Evolutionary conservation across 2,329 filamentous ascomycete genomes (phyloP).

Genomic region (Tolypocladium sp.): DNA sequence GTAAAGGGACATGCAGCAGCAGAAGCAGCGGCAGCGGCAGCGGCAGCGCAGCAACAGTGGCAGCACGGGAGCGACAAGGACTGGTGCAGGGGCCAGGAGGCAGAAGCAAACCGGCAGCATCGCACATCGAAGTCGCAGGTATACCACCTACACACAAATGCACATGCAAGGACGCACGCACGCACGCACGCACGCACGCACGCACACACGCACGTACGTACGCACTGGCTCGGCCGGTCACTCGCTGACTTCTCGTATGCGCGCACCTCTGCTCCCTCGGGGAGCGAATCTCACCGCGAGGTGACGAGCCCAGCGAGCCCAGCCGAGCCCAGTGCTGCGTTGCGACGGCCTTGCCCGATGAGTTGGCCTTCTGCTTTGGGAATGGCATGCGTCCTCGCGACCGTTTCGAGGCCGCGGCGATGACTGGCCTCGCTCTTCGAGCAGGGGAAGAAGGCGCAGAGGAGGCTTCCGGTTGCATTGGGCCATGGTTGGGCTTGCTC

Average conservation of each 20-base stretch:
- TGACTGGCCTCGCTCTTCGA: not conserved
- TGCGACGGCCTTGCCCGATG: not conserved
- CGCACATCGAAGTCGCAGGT: not conserved
- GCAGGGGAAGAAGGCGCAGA: not conserved
- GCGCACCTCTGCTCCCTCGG: not conserved
- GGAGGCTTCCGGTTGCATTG: not conserved
- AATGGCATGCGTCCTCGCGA: not conserved
- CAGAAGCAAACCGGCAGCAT: not conserved
- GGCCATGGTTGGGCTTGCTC: not conserved
- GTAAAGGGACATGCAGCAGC: not conserved
- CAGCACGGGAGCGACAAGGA: not conserved
- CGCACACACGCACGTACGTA: conserved; percentile 1
- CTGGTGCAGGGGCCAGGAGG: not conserved
- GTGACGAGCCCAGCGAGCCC: not conserved
- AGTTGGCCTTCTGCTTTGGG: not conserved
- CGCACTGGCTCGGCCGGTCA: not conserved
- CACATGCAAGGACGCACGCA: conserved; percentile 1
- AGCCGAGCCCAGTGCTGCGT: not conserved
- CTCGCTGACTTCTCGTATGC: not conserved
- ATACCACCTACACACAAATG: not conserved
- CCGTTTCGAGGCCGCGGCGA: not conserved
- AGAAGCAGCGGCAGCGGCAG: not conserved
- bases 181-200: conserved; percentile 1
- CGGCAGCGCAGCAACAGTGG: too few species aligned
- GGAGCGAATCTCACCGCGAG: not conserved